Conservation (phyloP, 257 asterid genomes). For the Parsonsia alboflavescens region DNA sequence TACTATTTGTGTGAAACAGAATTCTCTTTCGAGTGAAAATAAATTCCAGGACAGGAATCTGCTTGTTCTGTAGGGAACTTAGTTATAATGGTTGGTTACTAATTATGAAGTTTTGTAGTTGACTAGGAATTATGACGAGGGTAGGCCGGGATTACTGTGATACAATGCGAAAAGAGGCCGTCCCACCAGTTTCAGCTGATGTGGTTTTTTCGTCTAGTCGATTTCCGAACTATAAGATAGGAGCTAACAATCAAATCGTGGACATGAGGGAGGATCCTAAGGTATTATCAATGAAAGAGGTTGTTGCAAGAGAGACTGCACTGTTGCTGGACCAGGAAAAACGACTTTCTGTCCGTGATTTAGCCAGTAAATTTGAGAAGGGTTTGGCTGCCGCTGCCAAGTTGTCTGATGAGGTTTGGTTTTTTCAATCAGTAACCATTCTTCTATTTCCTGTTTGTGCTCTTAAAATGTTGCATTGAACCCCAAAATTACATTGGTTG, state of each 20-base stretch:
- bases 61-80: background rate
- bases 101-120: constrained; percentile 20
- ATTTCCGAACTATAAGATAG: constrained; percentile 71
- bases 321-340: constrained; percentile 75
- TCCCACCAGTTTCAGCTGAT: constrained; percentile 79
- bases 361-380: constrained; percentile 84
- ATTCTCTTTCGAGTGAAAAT: background rate
- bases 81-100: background rate
- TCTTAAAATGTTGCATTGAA: background rate
- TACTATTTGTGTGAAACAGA: background rate
- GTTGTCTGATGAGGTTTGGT: constrained; percentile 74
- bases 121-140: constrained; percentile 56
- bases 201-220: constrained; percentile 68
- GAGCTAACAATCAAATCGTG: constrained; percentile 69
- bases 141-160: constrained; percentile 67
- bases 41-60: background rate
- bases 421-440: background rate
- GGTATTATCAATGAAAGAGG: constrained; percentile 55
- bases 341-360: constrained; percentile 86
- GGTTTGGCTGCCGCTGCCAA: constrained; percentile 88
- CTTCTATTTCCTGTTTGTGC: background rate
- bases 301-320: constrained; percentile 75
- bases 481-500: background rate
- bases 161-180: constrained; percentile 72
- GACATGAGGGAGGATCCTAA: constrained; percentile 64